Evolutionary conservation across 371 early-diverging fungal genomes (phyloP).

Genomic region (Apophysomyces variabilis): DNA sequence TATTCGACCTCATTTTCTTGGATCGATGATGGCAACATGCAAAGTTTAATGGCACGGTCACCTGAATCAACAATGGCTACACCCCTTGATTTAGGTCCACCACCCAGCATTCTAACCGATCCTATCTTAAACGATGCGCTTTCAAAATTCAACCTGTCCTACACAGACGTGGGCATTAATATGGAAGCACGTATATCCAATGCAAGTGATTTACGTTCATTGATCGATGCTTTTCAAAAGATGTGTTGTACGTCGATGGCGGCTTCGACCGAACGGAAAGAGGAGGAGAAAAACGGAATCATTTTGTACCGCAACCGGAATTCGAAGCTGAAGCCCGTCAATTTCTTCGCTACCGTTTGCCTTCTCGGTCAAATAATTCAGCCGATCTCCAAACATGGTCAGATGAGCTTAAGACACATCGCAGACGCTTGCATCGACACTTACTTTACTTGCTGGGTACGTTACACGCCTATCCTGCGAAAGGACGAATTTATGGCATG

Average conservation of each 20-base stretch:
- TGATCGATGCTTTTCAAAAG: constrained; percentile 41
- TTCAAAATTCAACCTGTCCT: constrained; percentile 36
- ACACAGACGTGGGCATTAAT: constrained; percentile 36
- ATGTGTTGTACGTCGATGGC: constrained; percentile 22
- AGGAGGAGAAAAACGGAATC: constrained; percentile 19
- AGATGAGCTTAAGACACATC: constrained; percentile 21
- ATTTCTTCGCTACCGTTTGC: constrained; percentile 28
- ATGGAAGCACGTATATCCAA: constrained; percentile 37
- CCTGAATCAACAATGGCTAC: constrained; percentile 13
- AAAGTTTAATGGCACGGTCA: constrained; percentile 24
- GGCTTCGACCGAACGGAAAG: neutral
- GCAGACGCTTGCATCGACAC: constrained; percentile 40
- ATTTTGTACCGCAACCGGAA: constrained; percentile 27
- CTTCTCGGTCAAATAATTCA: constrained; percentile 28
- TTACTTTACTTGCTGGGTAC: constrained; percentile 40
- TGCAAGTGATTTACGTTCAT: constrained; percentile 34
- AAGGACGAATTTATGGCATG: constrained; percentile 37
- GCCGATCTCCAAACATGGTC: constrained; percentile 29
- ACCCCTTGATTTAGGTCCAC: constrained; percentile 1
- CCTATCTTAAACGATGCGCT: constrained; percentile 20
- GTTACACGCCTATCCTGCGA: constrained; percentile 34
- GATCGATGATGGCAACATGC: constrained; percentile 3
- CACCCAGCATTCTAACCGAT: neutral
- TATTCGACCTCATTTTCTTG: constrained; percentile 4
- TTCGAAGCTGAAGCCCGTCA: constrained; percentile 36